Conservation (phyloP, 2,329 filamentous ascomycete species). For the Penicillium sp. region DNA sequence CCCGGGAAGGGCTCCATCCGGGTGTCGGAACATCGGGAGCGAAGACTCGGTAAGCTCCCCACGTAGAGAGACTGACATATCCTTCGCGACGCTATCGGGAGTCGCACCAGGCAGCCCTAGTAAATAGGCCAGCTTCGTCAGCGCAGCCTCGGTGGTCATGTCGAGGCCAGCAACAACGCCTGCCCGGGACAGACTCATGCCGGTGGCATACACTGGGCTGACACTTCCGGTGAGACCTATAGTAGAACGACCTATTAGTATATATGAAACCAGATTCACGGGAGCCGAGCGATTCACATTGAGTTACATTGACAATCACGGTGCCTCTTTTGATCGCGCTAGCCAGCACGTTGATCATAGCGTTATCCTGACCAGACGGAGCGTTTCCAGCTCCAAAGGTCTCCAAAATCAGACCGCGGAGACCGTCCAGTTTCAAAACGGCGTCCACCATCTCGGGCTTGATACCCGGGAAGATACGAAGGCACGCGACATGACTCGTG, state of each 20-base stretch:
- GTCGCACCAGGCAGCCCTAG: constrained; percentile 64
- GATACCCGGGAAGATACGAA: constrained; percentile 88
- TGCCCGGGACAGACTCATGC: constrained; percentile 70
- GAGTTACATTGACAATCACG: constrained; percentile 84
- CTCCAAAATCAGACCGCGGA: constrained; percentile 79
- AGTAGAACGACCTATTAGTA: background rate
- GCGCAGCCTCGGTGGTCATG: constrained; percentile 81
- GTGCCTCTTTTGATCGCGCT: constrained; percentile 74
- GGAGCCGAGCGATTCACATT: constrained; percentile 57
- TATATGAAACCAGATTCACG: background rate
- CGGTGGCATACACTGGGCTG: constrained; percentile 71
- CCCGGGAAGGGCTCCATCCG: constrained; percentile 54
- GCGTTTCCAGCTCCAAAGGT: constrained; percentile 93
- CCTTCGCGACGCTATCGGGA: constrained; percentile 60
- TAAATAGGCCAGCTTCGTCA: constrained; percentile 86
- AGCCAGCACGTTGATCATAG: constrained; percentile 70
- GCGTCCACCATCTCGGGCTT: constrained; percentile 89
- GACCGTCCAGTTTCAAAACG: constrained; percentile 68
- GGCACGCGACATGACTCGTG: constrained; percentile 81
- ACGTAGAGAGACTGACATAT: constrained; percentile 70
- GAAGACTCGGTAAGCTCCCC: constrained; percentile 80
- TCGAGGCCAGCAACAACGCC: constrained; percentile 88
- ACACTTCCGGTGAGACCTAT: constrained; percentile 62
- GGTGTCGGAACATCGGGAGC: constrained; percentile 71
- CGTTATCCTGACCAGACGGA: constrained; percentile 73